Evolutionary conservation across 331 rosid genomes (phyloP), one percentile per base, ranked within the genome.

Genomic region (Prunus yedoensis): DNA sequence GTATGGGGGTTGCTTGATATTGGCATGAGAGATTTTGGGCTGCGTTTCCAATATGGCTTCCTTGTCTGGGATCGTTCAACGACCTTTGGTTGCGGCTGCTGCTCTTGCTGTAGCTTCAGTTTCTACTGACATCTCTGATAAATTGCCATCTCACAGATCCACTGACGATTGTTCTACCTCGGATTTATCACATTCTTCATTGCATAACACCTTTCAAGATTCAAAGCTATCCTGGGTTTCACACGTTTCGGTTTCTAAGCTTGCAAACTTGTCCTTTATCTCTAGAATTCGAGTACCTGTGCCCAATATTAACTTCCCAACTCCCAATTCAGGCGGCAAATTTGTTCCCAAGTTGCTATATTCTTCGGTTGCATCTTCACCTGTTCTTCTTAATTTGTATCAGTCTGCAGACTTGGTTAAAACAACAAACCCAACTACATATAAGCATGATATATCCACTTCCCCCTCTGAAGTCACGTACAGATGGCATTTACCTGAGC

Each of bases 401-500:
- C 90, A 84, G 5, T 88, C 96, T 32, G 97, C 97, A 18, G 82
- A 83, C 35, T 84, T 89, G 79, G 73, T 74, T 49, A 86, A 75
- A 56, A 69, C 83, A 6, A 67, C 88, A 3, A 74, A 74, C 60
- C 89, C 89, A 38, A 68, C 71, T 65, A 58, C 84, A 1, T 67
- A 71, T 74, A 57, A 72, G 14, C 45, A 67, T 27, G 82, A 52
- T 74, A 56, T 58, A 50, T 75, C 86, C 61, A 3, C 53, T 73
- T 82, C 86, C 3, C 79, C 83, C 28, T 79, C 91, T 25, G 97
- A 90, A 64, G 93, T 80, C 70, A 71, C 85, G 86, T 95, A 95
- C 80, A 78, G 89, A 78, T 95, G 99, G 99, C 99, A 95, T 89
- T 87, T 95, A 79, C 97, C 99, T 2, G 89, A 90, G 77, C 88